Base-by-base conservation (phyloP, 768 basidiomycete species). In the Tubosaeta sp. region DNA sequence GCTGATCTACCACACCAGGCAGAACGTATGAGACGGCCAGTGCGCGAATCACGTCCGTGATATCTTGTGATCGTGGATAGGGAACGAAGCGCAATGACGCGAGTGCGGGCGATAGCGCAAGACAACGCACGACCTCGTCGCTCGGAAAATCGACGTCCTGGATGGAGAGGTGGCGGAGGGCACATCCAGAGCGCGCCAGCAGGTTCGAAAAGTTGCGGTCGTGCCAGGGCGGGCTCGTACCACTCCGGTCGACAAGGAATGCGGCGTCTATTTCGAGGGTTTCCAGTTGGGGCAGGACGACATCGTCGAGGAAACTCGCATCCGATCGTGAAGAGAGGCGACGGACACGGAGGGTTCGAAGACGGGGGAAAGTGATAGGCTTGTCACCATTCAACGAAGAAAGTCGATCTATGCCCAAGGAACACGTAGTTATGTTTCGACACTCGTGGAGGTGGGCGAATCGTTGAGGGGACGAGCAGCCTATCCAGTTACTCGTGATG, bases 61-160 rank as follows among this genome's bases (percentile, higher is more conserved):
- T 49, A 9, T 55, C 24, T 6, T 64, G 57, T 3, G 49, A 54
- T n/a, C 53, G 48, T 8, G 55, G 55, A 10, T 29, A 55, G 38
- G 55, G 57, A 30, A 56, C 48, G 41, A 57, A 55, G 34, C 35
- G 21, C 21, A 59, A 44, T 22, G 51, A 52, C 5, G 27, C 36
- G 44, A 60, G 56, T 18, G 44, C 29, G 29, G 18, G 54, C 24
- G 58, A 48, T 25, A 45, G 43, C 12, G 43, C 39, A 19, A 64
- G 56, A 44, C 64, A 58, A 4, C 50, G 58, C 24, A 63, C 6
- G 13, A 66, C 24, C 18, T 57, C 61, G 14, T 61, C 45, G 27
- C 51, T 48, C 8, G 54, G 43, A 34, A 61, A 50, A 21, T 48
- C 10, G 11, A 59, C 40, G 10, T 55, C 52, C n/a, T 36, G 32